Evolutionary conservation across 352 stramenopile species (phyloP).

Genomic region (Sclerospora graminicola): DNA sequence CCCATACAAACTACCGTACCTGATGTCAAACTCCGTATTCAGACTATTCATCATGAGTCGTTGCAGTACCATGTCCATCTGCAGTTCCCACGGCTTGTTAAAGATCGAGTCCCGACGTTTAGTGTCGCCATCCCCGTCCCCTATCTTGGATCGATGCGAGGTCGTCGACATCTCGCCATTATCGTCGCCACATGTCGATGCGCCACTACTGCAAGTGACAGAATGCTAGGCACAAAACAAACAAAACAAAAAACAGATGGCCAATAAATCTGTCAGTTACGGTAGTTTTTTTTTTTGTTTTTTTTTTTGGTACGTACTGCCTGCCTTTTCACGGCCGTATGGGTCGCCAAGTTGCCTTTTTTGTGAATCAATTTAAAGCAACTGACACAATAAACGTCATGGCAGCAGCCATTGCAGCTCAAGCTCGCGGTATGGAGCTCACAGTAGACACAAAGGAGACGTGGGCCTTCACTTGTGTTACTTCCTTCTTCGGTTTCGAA

Average conservation of each 20-base stretch:
- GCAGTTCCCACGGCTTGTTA: conserved; percentile 68
- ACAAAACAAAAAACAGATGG: background rate
- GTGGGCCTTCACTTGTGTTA: conserved; percentile 1
- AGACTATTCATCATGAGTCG: conserved; percentile 79
- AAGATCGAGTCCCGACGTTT: conserved; percentile 4
- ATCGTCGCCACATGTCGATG: conserved; percentile 18
- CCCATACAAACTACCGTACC: no score
- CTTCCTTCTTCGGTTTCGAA: conserved; percentile 23
- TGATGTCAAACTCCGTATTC: conserved; percentile 63
- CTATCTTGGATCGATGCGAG: conserved; percentile 7
- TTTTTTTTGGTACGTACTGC: conserved; percentile 21
- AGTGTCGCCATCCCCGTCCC: conserved; percentile 8
- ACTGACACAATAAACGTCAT: conserved; percentile 77
- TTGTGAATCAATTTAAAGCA: conserved; percentile 87
- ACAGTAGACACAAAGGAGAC: conserved; percentile 62
- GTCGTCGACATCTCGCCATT: conserved; percentile 24
- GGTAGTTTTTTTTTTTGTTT: background rate
- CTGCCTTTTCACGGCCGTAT: conserved; percentile 59
- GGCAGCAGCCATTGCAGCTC: conserved; percentile 76
- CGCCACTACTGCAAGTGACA: conserved; percentile 12
- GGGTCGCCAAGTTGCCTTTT: conserved; percentile 70
- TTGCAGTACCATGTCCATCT: conserved; percentile 81
- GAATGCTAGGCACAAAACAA: conserved; percentile 4
- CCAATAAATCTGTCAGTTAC: background rate
- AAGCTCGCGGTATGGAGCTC: conserved; percentile 56